Base-by-base conservation (phyloP, 2,329 filamentous ascomycete species). In the Cytospora paraplurivora region DNA sequence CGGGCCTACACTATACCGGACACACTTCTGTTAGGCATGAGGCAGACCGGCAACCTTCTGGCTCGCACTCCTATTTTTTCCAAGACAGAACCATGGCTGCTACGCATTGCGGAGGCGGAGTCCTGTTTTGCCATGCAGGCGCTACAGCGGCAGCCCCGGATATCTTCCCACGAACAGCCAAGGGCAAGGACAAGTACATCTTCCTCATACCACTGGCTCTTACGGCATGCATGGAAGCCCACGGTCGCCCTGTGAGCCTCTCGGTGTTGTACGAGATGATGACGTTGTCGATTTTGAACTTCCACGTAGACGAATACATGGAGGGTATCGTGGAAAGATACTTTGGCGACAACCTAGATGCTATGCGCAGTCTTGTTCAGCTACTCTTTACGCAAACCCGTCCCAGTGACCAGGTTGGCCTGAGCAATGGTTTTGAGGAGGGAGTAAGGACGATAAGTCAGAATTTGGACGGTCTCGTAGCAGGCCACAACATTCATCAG, bases 271-370 rank as follows among this genome's bases (percentile, higher is more conserved):
- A 59, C 3, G 65, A 68, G 12, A 67, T 68, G 64, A 66, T 68
- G 59, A 4, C 62, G 7, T 47, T 67, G 19, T 66, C 66, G 1
- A 47, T 62, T 13, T 12, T 67, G n/a, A 67, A 65, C 37, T 68
- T 61, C 52, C 62, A 55, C 17, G 62, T 53, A 13, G 67, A 67
- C 41, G 64, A 67, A 38, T 68, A 65, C 33, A 68, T 68, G 35
- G 15, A 38, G 17, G 15, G 21, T 17, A 4, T 38, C n/a, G 35
- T 17, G 21, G 19, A 56, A 34, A 32, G 17, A n/a, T 47, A 33
- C 54, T 56, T 21, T 49, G n/a, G 5, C 7, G 38, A 17, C 1
- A 21, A 7, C n/a, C 21, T 50, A 13, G 47, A 27, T 13, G 4
- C 47, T n/a, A 27, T 50, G 11, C n/a, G 47, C n/a, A 27, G 47